A percentile compares a stretch with the other conserved stretches of the same genome.
Conservation (phyloP, 805 yeast genomes). For the Yueomyces sp. region DNA sequence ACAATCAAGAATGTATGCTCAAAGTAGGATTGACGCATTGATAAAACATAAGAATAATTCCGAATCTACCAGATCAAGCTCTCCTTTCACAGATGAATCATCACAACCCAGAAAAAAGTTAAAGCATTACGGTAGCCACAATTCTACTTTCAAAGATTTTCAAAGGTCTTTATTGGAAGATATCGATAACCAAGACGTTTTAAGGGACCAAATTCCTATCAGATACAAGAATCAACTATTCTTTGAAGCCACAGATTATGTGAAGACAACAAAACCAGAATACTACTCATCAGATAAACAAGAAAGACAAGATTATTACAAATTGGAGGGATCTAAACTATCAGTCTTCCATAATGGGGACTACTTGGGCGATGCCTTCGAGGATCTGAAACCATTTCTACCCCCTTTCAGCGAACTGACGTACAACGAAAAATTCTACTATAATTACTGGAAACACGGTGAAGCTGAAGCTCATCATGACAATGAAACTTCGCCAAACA, state of each 20-base stretch:
- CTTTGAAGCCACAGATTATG: constrained; percentile 68
- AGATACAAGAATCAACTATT: constrained; percentile 62
- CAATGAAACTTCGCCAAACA: constrained; percentile 3
- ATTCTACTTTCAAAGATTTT: constrained; percentile 10
- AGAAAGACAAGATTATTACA: constrained; percentile 28
- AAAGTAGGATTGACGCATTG: constrained; percentile 18
- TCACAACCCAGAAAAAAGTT: constrained; percentile 4
- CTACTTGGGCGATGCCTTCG: constrained; percentile 49
- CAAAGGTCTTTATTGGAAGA: constrained; percentile 19
- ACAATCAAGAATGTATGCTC: constrained; percentile 28
- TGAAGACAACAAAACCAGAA: constrained; percentile 23
- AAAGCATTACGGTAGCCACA: constrained; percentile 2
- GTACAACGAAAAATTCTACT: constrained; percentile 26
- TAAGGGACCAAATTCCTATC: constrained; percentile 80
- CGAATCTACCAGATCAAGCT: not conserved
- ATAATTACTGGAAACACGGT: constrained; percentile 20
- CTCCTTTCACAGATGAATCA: not conserved
- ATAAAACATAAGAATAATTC: constrained; percentile 1
- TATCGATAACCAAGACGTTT: constrained; percentile 29
- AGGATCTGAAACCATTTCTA: constrained; percentile 55
- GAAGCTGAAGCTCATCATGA: constrained; percentile 1
- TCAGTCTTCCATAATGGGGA: constrained; percentile 69
- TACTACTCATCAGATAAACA: constrained; percentile 20
- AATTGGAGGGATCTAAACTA: constrained; percentile 38
- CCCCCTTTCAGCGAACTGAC: constrained; percentile 61